Evolutionary conservation across 139 green algal species (phyloP).

Genomic region (Chlamydomonas schloesseri): DNA sequence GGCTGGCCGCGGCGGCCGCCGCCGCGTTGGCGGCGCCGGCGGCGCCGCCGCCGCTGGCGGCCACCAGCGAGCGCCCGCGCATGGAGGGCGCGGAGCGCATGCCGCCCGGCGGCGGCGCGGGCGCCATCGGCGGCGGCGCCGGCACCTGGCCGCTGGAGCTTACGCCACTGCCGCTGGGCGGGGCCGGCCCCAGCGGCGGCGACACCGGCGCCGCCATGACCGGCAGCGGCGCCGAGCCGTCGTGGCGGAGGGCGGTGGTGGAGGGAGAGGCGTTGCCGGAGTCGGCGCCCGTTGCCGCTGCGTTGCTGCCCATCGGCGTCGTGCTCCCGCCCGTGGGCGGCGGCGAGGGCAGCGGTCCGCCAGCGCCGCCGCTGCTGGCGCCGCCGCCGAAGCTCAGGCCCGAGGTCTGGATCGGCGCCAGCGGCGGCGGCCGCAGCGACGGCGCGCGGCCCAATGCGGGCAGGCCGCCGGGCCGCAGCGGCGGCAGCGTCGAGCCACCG

Average conservation of each 20-base stretch:
- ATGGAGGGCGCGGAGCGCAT: neutral
- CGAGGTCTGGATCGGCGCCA: neutral
- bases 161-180: neutral
- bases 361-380: too few relatives aligned
- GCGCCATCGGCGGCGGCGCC: neutral
- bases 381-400: too few relatives aligned
- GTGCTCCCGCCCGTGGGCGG: too few relatives aligned
- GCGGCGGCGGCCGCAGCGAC: constrained; percentile 8
- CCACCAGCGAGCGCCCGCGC: neutral
- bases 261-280: neutral
- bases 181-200: neutral
- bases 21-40: too few relatives aligned
- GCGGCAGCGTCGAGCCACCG: neutral
- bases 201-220: neutral
- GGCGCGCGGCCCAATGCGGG: neutral
- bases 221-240: neutral
- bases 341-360: too few relatives aligned
- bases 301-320: neutral
- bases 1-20: neutral
- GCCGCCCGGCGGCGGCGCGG: neutral
- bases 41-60: neutral
- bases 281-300: neutral
- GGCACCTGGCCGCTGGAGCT: neutral
- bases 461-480: neutral
- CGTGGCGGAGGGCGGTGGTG: neutral